Evolutionary conservation across 2,329 filamentous ascomycete species (phyloP), one percentile per base, ranked within the genome.

Genomic region (Dendrostoma leiphaemia): DNA sequence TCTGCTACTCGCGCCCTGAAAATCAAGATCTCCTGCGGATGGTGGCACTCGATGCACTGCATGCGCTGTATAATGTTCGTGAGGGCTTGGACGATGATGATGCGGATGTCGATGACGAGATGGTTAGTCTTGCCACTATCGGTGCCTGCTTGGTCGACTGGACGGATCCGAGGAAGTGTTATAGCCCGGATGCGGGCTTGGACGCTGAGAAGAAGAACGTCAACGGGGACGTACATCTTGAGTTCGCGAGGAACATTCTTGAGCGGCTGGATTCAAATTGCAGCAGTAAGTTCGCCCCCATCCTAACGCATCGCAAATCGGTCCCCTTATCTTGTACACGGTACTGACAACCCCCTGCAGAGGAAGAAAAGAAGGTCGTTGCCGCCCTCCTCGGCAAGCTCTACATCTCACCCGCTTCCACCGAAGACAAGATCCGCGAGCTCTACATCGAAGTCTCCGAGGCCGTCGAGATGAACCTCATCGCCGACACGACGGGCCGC

Each of bases 81-180:
- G 88, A 91, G 65, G 85, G 83, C 1, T 70, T 87, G 19, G 88
- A 91, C 56, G 85, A 89, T 58, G 91, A 90, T 29, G 87, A 90
- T 46, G 85, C 86, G 17, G 89, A 91, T 48, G 83, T 89, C 10
- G 83, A 83, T 34, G 88, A 89, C 54, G 86, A 85, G 60, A 91
- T 95, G 84, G 89, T 93, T 8, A 85, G 86, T 62, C 81, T 95
- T 60, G 81, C 83, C 40, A 83, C 86, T 3, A 89, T 96, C 54
- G 91, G 90, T 1, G 85, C 89, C 3, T 93, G 91, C 64, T 74
- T 97, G 7, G 84, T 92, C 1, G 93, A 97, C 68, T 97, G 93
- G 94, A 97, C 93, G 0, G 93, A 97, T 68, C 91, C 92, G 34
- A 80, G 93, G 47, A 92, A 95, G 69, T 90, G 74, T 73, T 89